Evolutionary conservation across 208 protist genomes (phyloP).

Genomic region (Balamuthia mandrillaris): DNA sequence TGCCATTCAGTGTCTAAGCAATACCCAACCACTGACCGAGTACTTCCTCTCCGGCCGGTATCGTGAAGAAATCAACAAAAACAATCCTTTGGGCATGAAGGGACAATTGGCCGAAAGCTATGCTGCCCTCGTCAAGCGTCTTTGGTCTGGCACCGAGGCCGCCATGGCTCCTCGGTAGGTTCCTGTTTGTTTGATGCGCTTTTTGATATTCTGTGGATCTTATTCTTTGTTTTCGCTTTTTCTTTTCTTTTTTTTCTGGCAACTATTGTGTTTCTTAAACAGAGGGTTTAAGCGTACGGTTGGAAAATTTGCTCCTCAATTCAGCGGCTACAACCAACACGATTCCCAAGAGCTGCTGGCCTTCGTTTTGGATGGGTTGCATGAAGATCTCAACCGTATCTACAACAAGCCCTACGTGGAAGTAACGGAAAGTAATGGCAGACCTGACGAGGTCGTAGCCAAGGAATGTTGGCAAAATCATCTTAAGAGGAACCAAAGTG

Average conservation of each 20-base stretch:
- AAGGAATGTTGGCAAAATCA: conserved; percentile 83
- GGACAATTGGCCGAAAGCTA: conserved; percentile 55
- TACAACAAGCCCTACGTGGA: conserved; percentile 78
- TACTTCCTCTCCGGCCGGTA: conserved; percentile 85
- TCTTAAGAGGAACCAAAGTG: conserved; percentile 82
- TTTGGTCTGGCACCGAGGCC: conserved; percentile 54
- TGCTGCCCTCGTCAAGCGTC: neutral
- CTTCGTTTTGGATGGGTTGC: conserved; percentile 56
- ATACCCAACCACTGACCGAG: conserved; percentile 64
- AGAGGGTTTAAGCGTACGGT: conserved; percentile 78
- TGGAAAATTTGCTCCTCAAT: conserved; percentile 57
- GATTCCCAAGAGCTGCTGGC: conserved; percentile 74
- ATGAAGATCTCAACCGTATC: conserved; percentile 68
- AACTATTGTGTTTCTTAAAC: conserved; percentile 73
- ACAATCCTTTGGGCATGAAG: conserved; percentile 44
- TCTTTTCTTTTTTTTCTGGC: neutral
- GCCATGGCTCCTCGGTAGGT: no score
- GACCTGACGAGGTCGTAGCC: conserved; percentile 74
- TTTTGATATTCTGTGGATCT: no score
- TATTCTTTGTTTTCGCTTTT: neutral
- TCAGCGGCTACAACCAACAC: conserved; percentile 62
- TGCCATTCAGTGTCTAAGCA: conserved; percentile 87
- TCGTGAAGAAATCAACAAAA: conserved; percentile 66
- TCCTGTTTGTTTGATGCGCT: neutral
- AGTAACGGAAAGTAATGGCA: conserved; percentile 70